A percentile compares a stretch with the other conserved stretches of the same genome.
Conservation (phyloP, 2,329 filamentous ascomycete genomes). For the Hansfordia pulvinata region DNA sequence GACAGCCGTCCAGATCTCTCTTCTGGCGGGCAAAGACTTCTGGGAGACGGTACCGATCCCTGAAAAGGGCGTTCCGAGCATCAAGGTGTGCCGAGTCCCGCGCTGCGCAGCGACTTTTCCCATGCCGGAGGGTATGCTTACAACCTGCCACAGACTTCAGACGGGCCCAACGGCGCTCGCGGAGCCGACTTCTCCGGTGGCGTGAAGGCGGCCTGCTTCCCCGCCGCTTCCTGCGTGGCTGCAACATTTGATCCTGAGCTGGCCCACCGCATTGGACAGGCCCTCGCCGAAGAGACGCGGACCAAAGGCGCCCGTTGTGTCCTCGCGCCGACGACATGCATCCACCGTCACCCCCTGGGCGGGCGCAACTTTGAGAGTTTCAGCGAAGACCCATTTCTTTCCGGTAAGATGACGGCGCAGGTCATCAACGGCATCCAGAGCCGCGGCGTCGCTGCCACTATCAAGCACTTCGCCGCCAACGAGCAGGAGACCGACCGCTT, state of each 20-base stretch:
- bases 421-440: constrained; percentile 29
- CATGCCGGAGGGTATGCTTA: no score
- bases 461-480: constrained; percentile 33
- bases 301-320: constrained; percentile 58
- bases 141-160: constrained; percentile 6
- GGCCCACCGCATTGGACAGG: constrained; percentile 37
- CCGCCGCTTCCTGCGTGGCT: constrained; percentile 27
- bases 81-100: background rate
- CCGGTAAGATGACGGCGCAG: constrained; percentile 26
- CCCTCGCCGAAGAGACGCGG: constrained; percentile 38
- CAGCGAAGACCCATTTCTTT: constrained; percentile 30
- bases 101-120: no score
- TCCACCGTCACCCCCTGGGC: constrained; percentile 31
- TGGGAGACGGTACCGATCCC: constrained; percentile 1
- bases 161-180: constrained; percentile 21
- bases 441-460: constrained; percentile 25
- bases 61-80: background rate
- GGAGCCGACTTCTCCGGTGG: constrained; percentile 14
- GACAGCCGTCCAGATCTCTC: background rate
- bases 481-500: constrained; percentile 20
- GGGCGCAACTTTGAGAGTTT: constrained; percentile 34
- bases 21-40: background rate
- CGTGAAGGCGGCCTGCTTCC: constrained; percentile 18
- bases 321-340: constrained; percentile 48
- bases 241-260: constrained; percentile 49